Percentiles rank a stretch among this genome's conserved stretches.
These are phyloP conservation scores for Eutrema salsugineum DNA, from an alignment of 441 rosid species.

Conservation along the genomic window DNA sequence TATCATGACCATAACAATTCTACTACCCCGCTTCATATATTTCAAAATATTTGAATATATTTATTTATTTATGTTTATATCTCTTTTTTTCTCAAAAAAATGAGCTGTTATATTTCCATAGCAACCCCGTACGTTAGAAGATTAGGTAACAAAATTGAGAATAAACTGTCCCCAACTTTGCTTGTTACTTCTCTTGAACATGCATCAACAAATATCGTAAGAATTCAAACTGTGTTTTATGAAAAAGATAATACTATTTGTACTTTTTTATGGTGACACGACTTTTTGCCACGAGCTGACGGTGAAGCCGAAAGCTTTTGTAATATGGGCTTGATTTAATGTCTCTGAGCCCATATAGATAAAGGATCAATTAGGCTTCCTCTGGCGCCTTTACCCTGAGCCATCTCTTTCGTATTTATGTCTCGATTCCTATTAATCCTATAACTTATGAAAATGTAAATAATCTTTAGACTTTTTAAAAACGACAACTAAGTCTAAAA, in stretches of 20 bases:
- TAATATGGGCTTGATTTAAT: slow-evolving; percentile 1
- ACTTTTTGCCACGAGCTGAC: background rate
- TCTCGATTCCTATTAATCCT: too few species aligned
- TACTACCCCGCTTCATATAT: slow-evolving; percentile 24
- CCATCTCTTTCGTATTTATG: too few species aligned
- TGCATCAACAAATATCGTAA: background rate
- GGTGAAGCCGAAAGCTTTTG: background rate
- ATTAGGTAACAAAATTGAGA: too few species aligned
- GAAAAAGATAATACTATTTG: background rate
- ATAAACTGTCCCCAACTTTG: too few species aligned
- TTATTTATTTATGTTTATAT: background rate
- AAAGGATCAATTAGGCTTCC: background rate
- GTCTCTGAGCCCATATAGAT: background rate
- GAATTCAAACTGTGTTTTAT: background rate
- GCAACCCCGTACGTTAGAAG: too few species aligned
- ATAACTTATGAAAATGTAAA: too few species aligned
- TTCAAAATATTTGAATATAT: background rate
- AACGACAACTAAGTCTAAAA: too few species aligned
- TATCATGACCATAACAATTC: background rate
- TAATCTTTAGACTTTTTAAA: too few species aligned
- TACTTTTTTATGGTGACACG: slow-evolving; percentile 2
- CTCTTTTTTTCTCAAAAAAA: background rate
- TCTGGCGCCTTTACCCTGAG: background rate
- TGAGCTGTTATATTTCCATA: too few species aligned
- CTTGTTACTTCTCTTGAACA: background rate